Evolutionary conservation across 352 stramenopile species (phyloP), one percentile per base, ranked within the genome.

Genomic region (Globisporangium nodosum): DNA sequence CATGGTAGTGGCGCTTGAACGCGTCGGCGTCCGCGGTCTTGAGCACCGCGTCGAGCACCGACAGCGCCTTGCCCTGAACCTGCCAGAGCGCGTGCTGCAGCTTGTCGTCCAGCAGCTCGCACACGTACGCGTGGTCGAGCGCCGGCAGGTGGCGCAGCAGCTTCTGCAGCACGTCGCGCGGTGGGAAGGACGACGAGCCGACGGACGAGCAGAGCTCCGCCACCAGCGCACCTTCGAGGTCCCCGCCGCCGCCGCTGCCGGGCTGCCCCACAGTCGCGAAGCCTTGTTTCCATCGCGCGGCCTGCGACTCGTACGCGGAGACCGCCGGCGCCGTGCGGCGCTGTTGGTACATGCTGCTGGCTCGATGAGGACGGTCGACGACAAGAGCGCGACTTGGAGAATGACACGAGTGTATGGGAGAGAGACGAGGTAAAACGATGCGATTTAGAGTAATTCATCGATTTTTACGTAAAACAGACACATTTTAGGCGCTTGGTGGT

Each of bases 71-170:
- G 55, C 74, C 82, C 69, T 92, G 82, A 12, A 92, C 76, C 60
- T 92, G 85, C 85, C 85, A 94, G 54, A 94, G 42, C 39, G 69
- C 70, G 56, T 80, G 79, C 66, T 89, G 76, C n/a, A 94, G 80
- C 67, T 92, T 94, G 62, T 88, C 76, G 51, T 92, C 76, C n/a
- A 94, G 69, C 30, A 92, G 69, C 65, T 94, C 81, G 55, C 85
- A 92, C 33, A 90, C 65, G 56, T 94, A 94, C 77, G 72, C 64
- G 49, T 91, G 82, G 59, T 94, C 85, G 24, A 94, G 62, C 4
- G 73, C 78, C n/a, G 77, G 76, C 39, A 94, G 40, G 40, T 91
- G 74, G 35, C 82, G 82, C 52, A 90, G 52, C 40, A 94, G 61
- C 54, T 88, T 94, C 47, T 92, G 82, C 46, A 94, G 64, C 58